Conservation (phyloP, 768 basidiomycete genomes). For the Guyanaporus albipodus region DNA sequence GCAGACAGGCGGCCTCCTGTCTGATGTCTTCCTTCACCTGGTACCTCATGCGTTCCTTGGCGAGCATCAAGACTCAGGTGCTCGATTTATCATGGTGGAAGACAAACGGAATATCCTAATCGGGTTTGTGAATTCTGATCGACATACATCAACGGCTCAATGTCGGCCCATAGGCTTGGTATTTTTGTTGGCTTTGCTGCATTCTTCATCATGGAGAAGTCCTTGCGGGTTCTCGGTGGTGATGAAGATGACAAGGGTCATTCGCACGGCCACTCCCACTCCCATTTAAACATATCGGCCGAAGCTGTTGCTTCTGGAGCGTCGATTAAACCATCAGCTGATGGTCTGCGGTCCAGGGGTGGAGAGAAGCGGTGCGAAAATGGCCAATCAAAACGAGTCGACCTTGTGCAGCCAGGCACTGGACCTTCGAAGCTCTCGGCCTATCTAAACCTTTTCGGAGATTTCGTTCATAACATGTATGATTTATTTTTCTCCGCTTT, state of each 20-base stretch:
- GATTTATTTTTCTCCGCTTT: slow-evolving; percentile 10
- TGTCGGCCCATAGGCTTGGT: slow-evolving; percentile 47
- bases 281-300: slow-evolving; percentile 37
- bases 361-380: slow-evolving; percentile 19
- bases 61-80: slow-evolving; percentile 68
- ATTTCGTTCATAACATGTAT: slow-evolving; percentile 92
- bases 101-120: slow-evolving; percentile 89
- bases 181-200: slow-evolving; percentile 85
- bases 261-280: slow-evolving; percentile 54
- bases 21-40: slow-evolving; percentile 89
- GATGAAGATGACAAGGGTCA: slow-evolving; percentile 49
- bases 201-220: slow-evolving; percentile 94
- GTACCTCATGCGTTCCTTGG: slow-evolving; percentile 92
- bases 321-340: slow-evolving; percentile 36
- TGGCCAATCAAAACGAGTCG: slow-evolving; percentile 24
- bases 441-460: slow-evolving; percentile 89
- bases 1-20: slow-evolving; percentile 85
- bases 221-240: slow-evolving; percentile 72
- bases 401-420: slow-evolving; percentile 26
- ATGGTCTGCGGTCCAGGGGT: slow-evolving; percentile 50
- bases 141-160: slow-evolving; percentile 10
- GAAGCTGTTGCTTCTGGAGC: slow-evolving; percentile 45
- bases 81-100: slow-evolving; percentile 80
- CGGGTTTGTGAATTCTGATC: slow-evolving; percentile 49
- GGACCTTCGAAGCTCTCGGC: slow-evolving; percentile 83